These are phyloP conservation scores for Endoconidiophora polonica DNA, from an alignment of 2,329 filamentous ascomycete genomes.

Conservation along the genomic window DNA sequence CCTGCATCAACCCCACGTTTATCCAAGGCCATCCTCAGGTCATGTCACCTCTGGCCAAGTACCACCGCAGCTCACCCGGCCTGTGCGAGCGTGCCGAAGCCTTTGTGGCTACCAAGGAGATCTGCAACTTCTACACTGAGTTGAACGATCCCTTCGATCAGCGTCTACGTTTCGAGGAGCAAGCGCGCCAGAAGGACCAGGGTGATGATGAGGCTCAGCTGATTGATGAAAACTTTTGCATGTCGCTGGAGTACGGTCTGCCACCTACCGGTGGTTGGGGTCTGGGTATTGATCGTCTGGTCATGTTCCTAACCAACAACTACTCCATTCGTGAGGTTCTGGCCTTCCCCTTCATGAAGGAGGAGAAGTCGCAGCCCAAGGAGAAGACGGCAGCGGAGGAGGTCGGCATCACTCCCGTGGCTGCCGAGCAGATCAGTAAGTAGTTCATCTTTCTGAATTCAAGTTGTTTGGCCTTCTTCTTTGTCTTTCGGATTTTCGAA, in stretches of 20 bases:
- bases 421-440: constrained; percentile 39
- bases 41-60: constrained; percentile 70
- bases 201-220: constrained; percentile 95
- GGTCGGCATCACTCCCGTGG: constrained; percentile 38
- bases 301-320: constrained; percentile 93
- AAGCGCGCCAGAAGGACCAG: constrained; percentile 86
- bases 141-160: constrained; percentile 88
- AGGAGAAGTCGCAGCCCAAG: constrained; percentile 39
- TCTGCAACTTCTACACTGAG: constrained; percentile 83
- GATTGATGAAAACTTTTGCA: constrained; percentile 90
- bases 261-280: constrained; percentile 94
- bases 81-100: constrained; percentile 95
- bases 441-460: background rate
- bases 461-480: no score
- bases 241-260: constrained; percentile 73
- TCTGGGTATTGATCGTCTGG: constrained; percentile 84
- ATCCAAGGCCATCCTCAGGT: constrained; percentile 58
- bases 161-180: constrained; percentile 70
- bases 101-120: constrained; percentile 65
- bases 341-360: constrained; percentile 97
- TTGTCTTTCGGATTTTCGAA: no score
- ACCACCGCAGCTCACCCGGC: constrained; percentile 57
- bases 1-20: constrained; percentile 83
- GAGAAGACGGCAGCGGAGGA: constrained; percentile 44
- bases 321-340: constrained; percentile 89